Percentiles rank a stretch among this genome's conserved stretches.
Evolutionary conservation across 2,329 filamentous ascomycete genomes (phyloP).

Genomic region (Botrytis deweyae): DNA sequence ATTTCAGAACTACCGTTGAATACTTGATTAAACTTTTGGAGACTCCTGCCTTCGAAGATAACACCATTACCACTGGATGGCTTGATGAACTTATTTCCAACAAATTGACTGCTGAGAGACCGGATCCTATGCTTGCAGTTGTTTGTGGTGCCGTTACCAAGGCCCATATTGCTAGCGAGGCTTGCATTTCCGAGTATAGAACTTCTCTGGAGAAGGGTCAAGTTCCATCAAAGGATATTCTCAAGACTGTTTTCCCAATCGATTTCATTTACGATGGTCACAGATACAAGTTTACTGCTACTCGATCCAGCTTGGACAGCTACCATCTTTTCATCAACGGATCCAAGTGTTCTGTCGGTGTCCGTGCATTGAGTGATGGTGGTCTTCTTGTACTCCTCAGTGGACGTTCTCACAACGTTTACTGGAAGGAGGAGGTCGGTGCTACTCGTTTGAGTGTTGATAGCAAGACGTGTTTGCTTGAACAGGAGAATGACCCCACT

Average conservation of each 20-base stretch:
- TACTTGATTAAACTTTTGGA: constrained; percentile 98
- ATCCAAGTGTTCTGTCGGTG: constrained; percentile 90
- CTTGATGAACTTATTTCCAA: constrained; percentile 98
- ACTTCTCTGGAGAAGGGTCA: constrained; percentile 93
- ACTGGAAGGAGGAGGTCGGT: constrained; percentile 99
- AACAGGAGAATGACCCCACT: constrained; percentile 98
- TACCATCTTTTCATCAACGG: constrained; percentile 99
- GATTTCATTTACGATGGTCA: constrained; percentile 98
- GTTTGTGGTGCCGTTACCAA: constrained; percentile 94
- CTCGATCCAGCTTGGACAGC: constrained; percentile 85
- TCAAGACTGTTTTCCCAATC: constrained; percentile 96
- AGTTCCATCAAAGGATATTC: constrained; percentile 90
- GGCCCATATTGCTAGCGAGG: constrained; percentile 91
- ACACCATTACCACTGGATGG: constrained; percentile 99
- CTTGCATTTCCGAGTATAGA: constrained; percentile 82
- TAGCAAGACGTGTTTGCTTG: constrained; percentile 94
- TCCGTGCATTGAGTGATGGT: constrained; percentile 89
- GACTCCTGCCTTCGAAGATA: constrained; percentile 96
- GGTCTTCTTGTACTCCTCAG: constrained; percentile 87
- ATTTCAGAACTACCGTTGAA: constrained; percentile 97
- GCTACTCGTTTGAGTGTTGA: constrained; percentile 95
- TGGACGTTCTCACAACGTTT: constrained; percentile 94
- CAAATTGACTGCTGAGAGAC: constrained; percentile 92
- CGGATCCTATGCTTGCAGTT: constrained; percentile 89
- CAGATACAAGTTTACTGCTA: constrained; percentile 98